phyloP scores from a whole-genome alignment of 768 basidiomycete genomes.

The Cystofilobasidium ferigula region DNA sequence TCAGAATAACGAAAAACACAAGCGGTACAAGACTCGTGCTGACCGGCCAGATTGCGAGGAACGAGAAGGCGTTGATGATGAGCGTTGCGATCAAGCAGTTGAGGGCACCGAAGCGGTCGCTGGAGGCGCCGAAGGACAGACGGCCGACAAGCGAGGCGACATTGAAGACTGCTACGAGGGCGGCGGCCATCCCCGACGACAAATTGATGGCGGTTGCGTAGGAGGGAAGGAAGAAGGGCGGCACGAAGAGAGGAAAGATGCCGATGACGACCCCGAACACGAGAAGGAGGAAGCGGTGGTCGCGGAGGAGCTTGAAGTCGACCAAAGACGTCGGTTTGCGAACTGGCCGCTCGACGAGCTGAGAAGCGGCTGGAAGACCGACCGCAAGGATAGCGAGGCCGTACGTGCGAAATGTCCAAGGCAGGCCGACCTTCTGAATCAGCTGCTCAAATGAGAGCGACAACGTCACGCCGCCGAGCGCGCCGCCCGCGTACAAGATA shows the following conservation, averaged over 20 bases:
- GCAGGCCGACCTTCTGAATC: not conserved
- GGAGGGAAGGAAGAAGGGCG: not conserved
- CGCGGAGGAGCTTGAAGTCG: not conserved
- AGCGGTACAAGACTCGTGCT: not conserved
- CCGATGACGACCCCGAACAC: not conserved
- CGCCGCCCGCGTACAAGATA: not conserved
- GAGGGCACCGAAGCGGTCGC: slow-evolving; percentile 1
- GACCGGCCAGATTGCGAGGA: not conserved
- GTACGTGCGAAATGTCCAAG: not conserved
- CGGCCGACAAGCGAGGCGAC: not conserved
- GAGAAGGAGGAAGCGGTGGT: not conserved
- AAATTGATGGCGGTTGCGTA: not conserved
- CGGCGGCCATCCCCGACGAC: not conserved
- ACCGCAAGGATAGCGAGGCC: not conserved
- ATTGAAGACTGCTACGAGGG: not conserved
- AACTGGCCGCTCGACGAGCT: not conserved
- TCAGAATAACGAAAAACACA: not conserved
- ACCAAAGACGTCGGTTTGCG: not conserved
- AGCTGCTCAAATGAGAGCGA: not conserved
- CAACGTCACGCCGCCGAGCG: not conserved
- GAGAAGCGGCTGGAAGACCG: not conserved
- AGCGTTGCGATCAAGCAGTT: not conserved
- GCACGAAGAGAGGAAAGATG: not conserved
- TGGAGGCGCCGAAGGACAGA: not conserved
- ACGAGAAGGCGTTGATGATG: not conserved